Base-by-base conservation (phyloP, 345 rosid genomes). In the Chamaenerion angustifolium region DNA sequence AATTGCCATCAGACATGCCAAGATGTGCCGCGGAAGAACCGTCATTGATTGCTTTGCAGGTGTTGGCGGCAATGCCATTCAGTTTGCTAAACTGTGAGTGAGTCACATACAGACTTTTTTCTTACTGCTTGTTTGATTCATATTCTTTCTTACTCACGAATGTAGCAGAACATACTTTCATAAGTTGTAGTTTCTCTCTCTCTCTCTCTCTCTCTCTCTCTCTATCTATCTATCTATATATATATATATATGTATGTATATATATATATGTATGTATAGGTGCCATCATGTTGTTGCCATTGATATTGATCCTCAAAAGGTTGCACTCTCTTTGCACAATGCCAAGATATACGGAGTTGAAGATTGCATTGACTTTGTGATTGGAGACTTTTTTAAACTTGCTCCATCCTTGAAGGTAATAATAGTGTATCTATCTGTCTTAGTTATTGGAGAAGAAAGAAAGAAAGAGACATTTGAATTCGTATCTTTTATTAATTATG, bases 41-140 rank as follows among this genome's bases (percentile, higher is more conserved):
- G 68, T 76, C 1, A 68, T 76, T 43, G 82, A 76, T 61, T 56
- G 74, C 52, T 76, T 76, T 51, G 55, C 76, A 0, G 74, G 76
- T 2, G 76, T 76, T 52, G 76, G 82, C 27, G 78, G 82, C 44
- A 73, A 76, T 64, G 68, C 82, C 51, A 70, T 73, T 55, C 82
- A 76, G 48, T 73, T 76, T 18, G 79, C 76, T 47, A 47, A 45
- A 60, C 42, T 67, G 78, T 72, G 57, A n/a, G 63, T 45, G 17
- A 25, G 9, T 10, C 21, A 0, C n/a, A 6, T 6, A 1, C 11
- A 3, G n/a, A 31, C 37, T 31, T 31, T 7, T 31, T 31, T 31
- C 8, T 31, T 31, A 31, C 5, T 31, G 37, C 37, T 31, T 31
- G 37, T 7, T 1, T 21, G 25, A 21, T 21, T 21, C 25, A 21